phyloP scores from a whole-genome alignment of 2,329 filamentous ascomycete genomes.

The Diaporthe humulicola region DNA sequence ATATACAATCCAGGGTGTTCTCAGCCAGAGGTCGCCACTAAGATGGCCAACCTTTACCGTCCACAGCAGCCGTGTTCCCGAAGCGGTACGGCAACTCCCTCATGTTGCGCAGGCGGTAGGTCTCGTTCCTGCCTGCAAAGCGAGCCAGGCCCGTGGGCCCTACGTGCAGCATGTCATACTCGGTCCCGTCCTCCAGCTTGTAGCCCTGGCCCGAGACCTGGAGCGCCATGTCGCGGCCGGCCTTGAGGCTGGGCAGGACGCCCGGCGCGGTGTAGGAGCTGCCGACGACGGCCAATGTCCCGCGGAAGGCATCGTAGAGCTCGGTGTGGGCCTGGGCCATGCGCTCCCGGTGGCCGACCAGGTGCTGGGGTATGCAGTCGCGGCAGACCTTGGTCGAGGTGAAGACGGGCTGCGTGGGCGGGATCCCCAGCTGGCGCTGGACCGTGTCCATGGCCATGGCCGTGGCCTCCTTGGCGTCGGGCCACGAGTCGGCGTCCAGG shows the following conservation, averaged over 20 bases:
- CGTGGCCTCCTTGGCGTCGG: conserved; percentile 75
- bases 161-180: conserved; percentile 40
- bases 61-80: conserved; percentile 13
- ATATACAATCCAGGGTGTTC: neutral
- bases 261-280: conserved; percentile 67
- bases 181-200: conserved; percentile 16
- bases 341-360: conserved; percentile 78
- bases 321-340: conserved; percentile 70
- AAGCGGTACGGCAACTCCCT: conserved; percentile 27
- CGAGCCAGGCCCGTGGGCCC: conserved; percentile 52
- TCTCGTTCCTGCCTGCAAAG: conserved; percentile 42
- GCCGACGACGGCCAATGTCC: conserved; percentile 74
- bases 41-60: conserved; percentile 6
- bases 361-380: conserved; percentile 92
- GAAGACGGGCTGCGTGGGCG: conserved; percentile 62
- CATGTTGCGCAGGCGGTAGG: conserved; percentile 19
- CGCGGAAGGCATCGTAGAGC: conserved; percentile 68
- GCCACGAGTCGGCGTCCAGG: conserved; percentile 59
- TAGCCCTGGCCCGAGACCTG: conserved; percentile 48
- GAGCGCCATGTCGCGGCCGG: conserved; percentile 60
- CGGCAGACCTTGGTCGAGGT: conserved; percentile 69
- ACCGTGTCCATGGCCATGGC: conserved; percentile 79
- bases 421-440: conserved; percentile 80
- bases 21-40: neutral
- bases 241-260: conserved; percentile 64